These are phyloP conservation scores for Microcos paniculata DNA, from an alignment of 345 rosid species.

Conservation along the genomic window DNA sequence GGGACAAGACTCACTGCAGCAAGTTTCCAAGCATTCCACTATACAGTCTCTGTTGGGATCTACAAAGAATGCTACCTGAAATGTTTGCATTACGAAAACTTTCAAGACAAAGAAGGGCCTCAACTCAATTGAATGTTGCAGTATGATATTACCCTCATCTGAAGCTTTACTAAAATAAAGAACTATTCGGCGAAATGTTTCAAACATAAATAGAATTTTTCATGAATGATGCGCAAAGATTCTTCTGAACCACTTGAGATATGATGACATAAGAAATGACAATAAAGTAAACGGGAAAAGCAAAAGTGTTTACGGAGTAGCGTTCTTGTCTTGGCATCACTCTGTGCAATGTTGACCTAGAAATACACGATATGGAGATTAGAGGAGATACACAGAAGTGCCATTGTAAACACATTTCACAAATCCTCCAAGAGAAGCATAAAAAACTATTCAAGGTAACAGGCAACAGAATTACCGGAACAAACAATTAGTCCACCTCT, in stretches of 20 bases:
- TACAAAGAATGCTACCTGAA: conserved; percentile 70
- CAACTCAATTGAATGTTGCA: background rate
- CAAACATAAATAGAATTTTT: background rate
- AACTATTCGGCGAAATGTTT: background rate
- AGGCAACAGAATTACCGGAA: conserved; percentile 47
- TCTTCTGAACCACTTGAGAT: background rate
- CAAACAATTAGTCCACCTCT: conserved; percentile 84
- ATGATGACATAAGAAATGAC: background rate
- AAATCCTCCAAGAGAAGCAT: background rate
- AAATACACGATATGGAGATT: conserved; percentile 6
- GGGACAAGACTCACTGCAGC: conserved; percentile 66
- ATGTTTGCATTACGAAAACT: conserved; percentile 7
- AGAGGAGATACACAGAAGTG: background rate
- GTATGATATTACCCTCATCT: too few relatives aligned
- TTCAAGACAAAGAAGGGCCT: background rate
- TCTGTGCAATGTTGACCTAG: conserved; percentile 80
- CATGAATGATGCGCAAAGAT: background rate
- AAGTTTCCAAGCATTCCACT: conserved; percentile 72
- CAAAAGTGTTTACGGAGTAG: conserved; percentile 50
- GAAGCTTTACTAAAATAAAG: too few relatives aligned
- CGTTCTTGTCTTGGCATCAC: conserved; percentile 83
- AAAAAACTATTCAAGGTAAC: background rate
- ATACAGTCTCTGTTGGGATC: conserved; percentile 66
- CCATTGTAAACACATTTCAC: background rate
- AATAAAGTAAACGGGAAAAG: background rate